Percentiles rank a stretch among this genome's conserved stretches.
Evolutionary conservation across 140 eudicot genomes (phyloP).

Genomic region (Anethum foeniculum): DNA sequence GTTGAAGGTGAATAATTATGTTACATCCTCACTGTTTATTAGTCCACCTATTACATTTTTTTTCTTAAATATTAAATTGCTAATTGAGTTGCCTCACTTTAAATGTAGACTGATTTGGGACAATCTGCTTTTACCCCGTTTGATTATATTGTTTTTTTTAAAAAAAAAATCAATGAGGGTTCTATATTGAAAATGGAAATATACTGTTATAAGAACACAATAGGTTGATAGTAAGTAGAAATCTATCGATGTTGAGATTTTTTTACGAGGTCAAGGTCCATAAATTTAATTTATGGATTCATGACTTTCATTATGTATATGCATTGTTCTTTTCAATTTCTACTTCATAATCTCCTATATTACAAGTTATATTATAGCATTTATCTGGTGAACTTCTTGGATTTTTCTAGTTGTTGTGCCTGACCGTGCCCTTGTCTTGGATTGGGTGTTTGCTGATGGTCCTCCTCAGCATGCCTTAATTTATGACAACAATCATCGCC

Average conservation of each 20-base stretch:
- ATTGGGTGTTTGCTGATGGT: slow-evolving; percentile 98
- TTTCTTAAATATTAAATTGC: background rate
- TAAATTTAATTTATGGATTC: background rate
- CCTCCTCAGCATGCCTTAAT: slow-evolving; percentile 72
- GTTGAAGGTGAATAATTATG: background rate
- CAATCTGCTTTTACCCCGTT: background rate
- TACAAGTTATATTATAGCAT: slow-evolving; percentile 1
- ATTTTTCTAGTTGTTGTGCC: slow-evolving; percentile 72
- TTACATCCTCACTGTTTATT: background rate
- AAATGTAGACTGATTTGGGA: background rate
- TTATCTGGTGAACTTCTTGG: slow-evolving; percentile 17
- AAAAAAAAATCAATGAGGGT: background rate
- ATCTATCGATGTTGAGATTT: background rate
- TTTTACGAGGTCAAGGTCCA: background rate
- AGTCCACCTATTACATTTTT: background rate
- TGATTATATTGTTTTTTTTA: background rate
- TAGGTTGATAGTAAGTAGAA: background rate
- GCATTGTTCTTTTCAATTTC: background rate
- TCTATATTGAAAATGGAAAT: background rate
- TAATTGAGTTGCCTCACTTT: background rate
- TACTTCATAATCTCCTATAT: background rate
- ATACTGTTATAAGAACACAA: background rate
- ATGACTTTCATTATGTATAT: background rate
- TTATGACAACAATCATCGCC: slow-evolving; percentile 72
- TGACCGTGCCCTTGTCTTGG: slow-evolving; percentile 76